Evolutionary conservation across 2,329 filamentous ascomycete genomes (phyloP), one percentile per base, ranked within the genome.

Genomic region (Cordyceps farinosa): DNA sequence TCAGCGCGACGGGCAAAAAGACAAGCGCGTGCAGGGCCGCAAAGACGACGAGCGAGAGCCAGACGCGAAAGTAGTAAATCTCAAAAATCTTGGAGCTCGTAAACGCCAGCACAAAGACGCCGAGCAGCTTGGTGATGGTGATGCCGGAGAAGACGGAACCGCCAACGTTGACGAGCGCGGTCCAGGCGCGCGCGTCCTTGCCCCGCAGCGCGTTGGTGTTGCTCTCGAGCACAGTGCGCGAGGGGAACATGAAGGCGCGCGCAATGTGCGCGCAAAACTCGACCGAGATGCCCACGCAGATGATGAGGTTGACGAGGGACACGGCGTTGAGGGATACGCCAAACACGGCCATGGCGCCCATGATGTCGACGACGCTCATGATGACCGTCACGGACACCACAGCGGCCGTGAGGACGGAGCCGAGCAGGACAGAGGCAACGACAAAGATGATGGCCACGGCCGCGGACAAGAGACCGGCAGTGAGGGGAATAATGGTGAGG

Each of bases 191-290:
- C 0, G 92, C 91, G 70, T 97, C 91, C 45, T 88, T 87, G 11
- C 90, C 91, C 5, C 90, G 85, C 80, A 96, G 92, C 65, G 87
- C 87, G 69, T 87, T 88, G 70, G 88, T 90, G 48, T 90, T 90
- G 59, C 73, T 75, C 72, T 96, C 91, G 81, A 97, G 88, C 44
- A 97, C 88, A 0, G 86, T 86, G 1, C 87, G 85, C 11, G 90
- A 90, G 0, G 95, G 96, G 78, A 97, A 98, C 78, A 92, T 96
- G 79, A 97, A 99, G 0, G 95, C 95, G 6, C 95, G 87, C 0
- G 95, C 94, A 70, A 99, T 92, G 72, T 99, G 95, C 0, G 95
- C 95, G 73, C 95, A 99, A 76, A 99, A 99, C 73, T 99, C 95
- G 54, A 99, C 94, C 9, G 89, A 89, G 69, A 99, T 99, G 54